These are phyloP conservation scores for Nyctanthes arbortristis DNA, from an alignment of 257 asterid species.

Conservation along the genomic window DNA sequence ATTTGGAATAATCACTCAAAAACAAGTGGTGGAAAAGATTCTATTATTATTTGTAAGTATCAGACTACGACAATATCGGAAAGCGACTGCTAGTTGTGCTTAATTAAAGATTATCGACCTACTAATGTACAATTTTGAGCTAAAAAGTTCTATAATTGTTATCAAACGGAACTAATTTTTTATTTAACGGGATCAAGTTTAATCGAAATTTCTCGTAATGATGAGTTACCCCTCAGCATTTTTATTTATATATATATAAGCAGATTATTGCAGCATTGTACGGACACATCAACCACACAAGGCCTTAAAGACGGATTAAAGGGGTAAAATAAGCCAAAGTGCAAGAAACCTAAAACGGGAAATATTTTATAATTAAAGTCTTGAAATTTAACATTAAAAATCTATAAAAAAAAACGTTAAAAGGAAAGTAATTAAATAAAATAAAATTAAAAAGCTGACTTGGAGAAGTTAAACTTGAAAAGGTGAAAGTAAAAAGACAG, in stretches of 20 bases:
- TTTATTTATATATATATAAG: not conserved
- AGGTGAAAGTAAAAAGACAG: conserved; percentile 48
- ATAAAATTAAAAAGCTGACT: conserved; percentile 25
- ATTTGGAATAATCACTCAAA: conserved; percentile 3
- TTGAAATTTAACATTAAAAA: conserved; percentile 6
- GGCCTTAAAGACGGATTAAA: not conserved
- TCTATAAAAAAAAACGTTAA: too few relatives aligned
- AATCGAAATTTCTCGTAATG: too few relatives aligned
- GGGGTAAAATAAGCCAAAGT: not conserved
- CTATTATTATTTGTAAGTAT: not conserved
- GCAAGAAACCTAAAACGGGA: conserved; percentile 9
- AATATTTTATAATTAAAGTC: conserved; percentile 16
- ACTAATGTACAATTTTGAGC: too few relatives aligned
- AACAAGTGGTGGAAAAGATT: conserved; percentile 11
- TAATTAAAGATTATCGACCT: too few relatives aligned
- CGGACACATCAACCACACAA: conserved; percentile 15
- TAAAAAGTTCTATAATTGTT: too few relatives aligned
- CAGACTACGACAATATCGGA: not conserved
- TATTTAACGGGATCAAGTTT: too few relatives aligned
- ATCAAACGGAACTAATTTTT: too few relatives aligned
- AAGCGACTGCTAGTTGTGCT: too few relatives aligned
- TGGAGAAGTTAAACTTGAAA: conserved; percentile 30
- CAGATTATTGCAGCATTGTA: conserved; percentile 18
- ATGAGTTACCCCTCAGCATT: too few relatives aligned
- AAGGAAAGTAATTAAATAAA: too few relatives aligned